A percentile compares a stretch with the other conserved stretches of the same genome.
phyloP scores from a whole-genome alignment of 78 protist species.

The Dictyostelium brefeldianum region DNA sequence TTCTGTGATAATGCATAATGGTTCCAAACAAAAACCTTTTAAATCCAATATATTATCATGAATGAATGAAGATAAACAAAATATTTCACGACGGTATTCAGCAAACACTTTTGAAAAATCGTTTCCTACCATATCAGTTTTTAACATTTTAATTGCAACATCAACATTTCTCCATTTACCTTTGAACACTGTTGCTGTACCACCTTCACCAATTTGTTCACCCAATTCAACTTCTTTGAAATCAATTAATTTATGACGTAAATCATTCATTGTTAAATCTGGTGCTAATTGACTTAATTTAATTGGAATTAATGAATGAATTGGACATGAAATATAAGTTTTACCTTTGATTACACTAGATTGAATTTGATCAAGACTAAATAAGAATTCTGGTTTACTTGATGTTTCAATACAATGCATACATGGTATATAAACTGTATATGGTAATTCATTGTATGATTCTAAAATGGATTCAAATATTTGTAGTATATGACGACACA shows the following conservation, averaged over 20 bases:
- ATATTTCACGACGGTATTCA: constrained; percentile 74
- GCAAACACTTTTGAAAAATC: constrained; percentile 50
- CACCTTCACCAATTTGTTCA: constrained; percentile 76
- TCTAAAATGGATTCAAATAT: constrained; percentile 62
- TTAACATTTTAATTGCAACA: constrained; percentile 69
- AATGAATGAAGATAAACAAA: constrained; percentile 46
- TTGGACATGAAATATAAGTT: constrained; percentile 44
- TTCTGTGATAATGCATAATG: constrained; percentile 69
- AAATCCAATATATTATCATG: constrained; percentile 72
- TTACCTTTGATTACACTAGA: constrained; percentile 48
- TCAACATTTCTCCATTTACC: constrained; percentile 46
- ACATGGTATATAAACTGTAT: constrained; percentile 67
- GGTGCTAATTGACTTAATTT: constrained; percentile 61
- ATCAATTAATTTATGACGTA: constrained; percentile 54
- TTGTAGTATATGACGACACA: constrained; percentile 72
- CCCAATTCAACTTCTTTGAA: constrained; percentile 48
- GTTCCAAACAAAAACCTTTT: constrained; percentile 77
- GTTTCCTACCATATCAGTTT: constrained; percentile 44
- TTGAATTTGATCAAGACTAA: constrained; percentile 44
- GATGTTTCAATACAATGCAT: constrained; percentile 53
- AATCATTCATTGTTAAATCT: constrained; percentile 66
- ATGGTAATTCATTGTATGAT: constrained; percentile 29
- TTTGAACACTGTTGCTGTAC: constrained; percentile 57
- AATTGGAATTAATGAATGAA: constrained; percentile 34
- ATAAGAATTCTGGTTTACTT: not conserved